These are phyloP conservation scores for Calocybe indica DNA, from an alignment of 768 basidiomycete genomes.

Conservation along the genomic window DNA sequence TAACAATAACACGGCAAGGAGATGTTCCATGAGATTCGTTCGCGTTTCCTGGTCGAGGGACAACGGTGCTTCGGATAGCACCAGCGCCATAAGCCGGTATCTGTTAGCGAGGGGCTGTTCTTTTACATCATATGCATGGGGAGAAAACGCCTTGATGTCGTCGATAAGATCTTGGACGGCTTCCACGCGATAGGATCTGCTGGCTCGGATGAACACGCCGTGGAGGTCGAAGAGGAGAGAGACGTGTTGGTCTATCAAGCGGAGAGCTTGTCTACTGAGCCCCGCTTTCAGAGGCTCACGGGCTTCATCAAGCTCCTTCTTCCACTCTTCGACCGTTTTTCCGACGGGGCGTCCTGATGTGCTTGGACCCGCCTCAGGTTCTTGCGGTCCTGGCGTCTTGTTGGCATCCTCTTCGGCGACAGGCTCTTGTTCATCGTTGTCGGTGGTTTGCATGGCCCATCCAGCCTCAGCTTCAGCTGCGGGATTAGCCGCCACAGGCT, in stretches of 20 bases:
- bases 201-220: constrained; percentile 68
- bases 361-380: constrained; percentile 15
- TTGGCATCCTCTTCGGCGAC: not conserved
- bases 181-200: constrained; percentile 51
- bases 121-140: constrained; percentile 57
- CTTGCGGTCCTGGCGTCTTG: constrained; percentile 13
- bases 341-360: constrained; percentile 13
- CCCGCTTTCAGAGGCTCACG: constrained; percentile 61
- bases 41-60: constrained; percentile 49
- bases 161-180: constrained; percentile 71
- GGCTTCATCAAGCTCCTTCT: constrained; percentile 55
- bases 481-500: constrained; percentile 13
- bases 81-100: constrained; percentile 79
- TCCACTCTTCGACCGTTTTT: constrained; percentile 59
- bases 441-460: constrained; percentile 22
- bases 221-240: constrained; percentile 88
- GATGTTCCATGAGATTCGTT: constrained; percentile 56
- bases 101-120: constrained; percentile 78
- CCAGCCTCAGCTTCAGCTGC: constrained; percentile 10
- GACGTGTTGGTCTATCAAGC: constrained; percentile 80
- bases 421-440: constrained; percentile 3
- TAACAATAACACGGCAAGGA: constrained; percentile 63
- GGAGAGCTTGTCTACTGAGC: constrained; percentile 65
- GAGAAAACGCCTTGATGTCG: constrained; percentile 67
- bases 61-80: constrained; percentile 69